Conservation (phyloP, 805 yeast genomes). For the Jamesozyma hellenica region DNA sequence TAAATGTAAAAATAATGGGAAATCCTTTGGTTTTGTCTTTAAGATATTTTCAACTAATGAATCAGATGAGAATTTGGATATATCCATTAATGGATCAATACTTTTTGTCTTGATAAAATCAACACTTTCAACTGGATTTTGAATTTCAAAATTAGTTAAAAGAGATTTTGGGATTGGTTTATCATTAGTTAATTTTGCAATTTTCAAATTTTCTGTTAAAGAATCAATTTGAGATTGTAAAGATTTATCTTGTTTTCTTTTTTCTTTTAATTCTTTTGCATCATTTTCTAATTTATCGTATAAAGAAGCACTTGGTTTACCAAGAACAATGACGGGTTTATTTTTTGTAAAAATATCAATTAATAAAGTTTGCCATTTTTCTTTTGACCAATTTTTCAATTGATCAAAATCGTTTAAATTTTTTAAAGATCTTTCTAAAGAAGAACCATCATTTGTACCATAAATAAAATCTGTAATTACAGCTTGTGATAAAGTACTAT, state of each 20-base stretch:
- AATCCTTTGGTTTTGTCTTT: constrained; percentile 32
- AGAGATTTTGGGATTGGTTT: constrained; percentile 65
- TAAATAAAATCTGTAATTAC: constrained; percentile 75
- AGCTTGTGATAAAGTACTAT: constrained; percentile 44
- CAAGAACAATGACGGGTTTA: constrained; percentile 55
- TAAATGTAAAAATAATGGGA: constrained; percentile 64
- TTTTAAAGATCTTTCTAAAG: constrained; percentile 45
- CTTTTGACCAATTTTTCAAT: constrained; percentile 49
- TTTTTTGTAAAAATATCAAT: constrained; percentile 46
- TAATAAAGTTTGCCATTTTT: constrained; percentile 57
- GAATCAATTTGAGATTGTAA: constrained; percentile 44
- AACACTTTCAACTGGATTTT: constrained; percentile 62
- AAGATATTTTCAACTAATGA: constrained; percentile 19
- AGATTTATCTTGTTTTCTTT: constrained; percentile 46
- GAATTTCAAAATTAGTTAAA: constrained; percentile 51
- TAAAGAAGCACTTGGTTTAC: constrained; percentile 51
- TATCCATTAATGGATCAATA: constrained; percentile 30
- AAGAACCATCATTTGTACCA: constrained; percentile 53
- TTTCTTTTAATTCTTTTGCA: constrained; percentile 38
- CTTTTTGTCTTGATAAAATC: constrained; percentile 60
- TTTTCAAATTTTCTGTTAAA: constrained; percentile 41
- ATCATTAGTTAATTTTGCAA: constrained; percentile 62
- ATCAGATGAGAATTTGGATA: too few species aligned
- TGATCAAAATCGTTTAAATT: constrained; percentile 45
- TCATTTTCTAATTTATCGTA: constrained; percentile 44